These are phyloP conservation scores for Hypericum androsaemum DNA, from an alignment of 345 rosid species.

Conservation along the genomic window DNA sequence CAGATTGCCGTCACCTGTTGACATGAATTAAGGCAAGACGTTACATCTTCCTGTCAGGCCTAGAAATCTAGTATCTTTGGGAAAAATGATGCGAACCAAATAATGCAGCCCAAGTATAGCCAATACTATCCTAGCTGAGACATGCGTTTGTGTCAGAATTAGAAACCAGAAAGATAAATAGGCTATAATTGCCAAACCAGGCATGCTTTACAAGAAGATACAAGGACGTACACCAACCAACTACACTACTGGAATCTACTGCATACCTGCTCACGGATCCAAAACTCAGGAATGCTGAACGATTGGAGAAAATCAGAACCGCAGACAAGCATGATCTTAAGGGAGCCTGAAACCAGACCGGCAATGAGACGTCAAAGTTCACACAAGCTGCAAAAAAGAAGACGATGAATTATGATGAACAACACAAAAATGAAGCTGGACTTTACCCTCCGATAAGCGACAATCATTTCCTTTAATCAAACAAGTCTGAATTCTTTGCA, in stretches of 20 bases:
- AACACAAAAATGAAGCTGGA: neutral
- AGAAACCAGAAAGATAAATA: no score
- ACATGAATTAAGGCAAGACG: neutral
- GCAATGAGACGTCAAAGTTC: neutral
- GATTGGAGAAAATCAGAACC: constrained; percentile 89
- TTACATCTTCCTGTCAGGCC: no score
- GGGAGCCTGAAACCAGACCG: constrained; percentile 37
- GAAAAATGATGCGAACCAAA: no score
- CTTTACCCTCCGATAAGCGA: neutral
- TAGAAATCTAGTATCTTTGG: no score
- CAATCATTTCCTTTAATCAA: constrained; percentile 18
- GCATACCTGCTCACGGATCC: constrained; percentile 82
- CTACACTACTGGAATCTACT: neutral
- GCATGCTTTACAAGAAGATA: no score
- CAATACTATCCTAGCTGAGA: no score
- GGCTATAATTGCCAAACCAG: no score
- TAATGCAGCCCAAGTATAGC: no score
- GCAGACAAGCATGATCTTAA: constrained; percentile 74
- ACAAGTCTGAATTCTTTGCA: constrained; percentile 49
- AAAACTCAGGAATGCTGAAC: constrained; percentile 59
- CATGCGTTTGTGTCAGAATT: no score
- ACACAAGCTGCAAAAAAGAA: neutral
- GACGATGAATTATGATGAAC: neutral
- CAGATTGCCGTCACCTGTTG: constrained; percentile 56
- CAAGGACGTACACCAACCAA: no score